phyloP scores from a whole-genome alignment of 495 filamentous ascomycete species.

The Beverwykella pulmonaria region DNA sequence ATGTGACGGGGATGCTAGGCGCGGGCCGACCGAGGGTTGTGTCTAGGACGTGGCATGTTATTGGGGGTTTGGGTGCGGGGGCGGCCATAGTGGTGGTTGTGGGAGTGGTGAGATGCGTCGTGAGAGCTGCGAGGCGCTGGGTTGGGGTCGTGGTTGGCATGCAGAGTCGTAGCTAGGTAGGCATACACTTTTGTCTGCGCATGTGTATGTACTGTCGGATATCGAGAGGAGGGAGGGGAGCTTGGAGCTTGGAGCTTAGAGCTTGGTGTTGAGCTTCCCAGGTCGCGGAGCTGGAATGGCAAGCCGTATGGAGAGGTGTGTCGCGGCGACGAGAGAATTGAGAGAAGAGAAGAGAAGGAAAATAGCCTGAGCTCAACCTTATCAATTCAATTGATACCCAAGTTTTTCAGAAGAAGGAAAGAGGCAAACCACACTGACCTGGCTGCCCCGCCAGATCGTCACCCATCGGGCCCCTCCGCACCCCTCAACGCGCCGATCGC shows the following conservation, averaged over 20 bases:
- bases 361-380: background rate
- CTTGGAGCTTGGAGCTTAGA: conserved; percentile 1
- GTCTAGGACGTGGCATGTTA: conserved; percentile 77
- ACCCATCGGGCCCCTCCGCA: conserved; percentile 17
- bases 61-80: conserved; percentile 59
- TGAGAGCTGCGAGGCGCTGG: conserved; percentile 2
- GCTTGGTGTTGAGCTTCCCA: background rate
- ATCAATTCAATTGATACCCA: background rate
- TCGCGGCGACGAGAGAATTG: too few species aligned
- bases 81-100: conserved; percentile 3
- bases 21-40: conserved; percentile 68
- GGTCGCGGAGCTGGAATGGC: background rate
- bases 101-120: conserved; percentile 1
- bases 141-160: background rate
- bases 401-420: background rate
- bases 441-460: conserved; percentile 4
- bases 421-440: background rate
- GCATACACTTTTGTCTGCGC: background rate
- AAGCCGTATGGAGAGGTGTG: too few species aligned
- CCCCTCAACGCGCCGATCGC: conserved; percentile 28
- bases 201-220: background rate
- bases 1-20: conserved; percentile 57
- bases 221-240: background rate
- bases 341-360: too few species aligned
- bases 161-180: background rate